Percentiles rank a stretch among this genome's conserved stretches.
Evolutionary conservation across 306 rosid species (phyloP).

Genomic region (Crataegus laevigata): DNA sequence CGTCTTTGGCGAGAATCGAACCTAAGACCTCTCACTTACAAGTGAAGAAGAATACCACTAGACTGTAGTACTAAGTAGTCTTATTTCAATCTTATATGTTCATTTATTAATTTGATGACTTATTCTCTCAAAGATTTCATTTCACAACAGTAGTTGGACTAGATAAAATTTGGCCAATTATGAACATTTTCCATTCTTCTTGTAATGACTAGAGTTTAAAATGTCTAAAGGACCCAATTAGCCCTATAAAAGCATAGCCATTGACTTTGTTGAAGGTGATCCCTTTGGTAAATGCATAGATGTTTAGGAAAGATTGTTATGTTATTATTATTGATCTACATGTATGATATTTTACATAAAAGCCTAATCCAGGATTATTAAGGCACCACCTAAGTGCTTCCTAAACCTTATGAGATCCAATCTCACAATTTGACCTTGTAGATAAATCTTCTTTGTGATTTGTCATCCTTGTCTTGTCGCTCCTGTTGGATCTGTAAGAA

Average conservation of each 20-base stretch:
- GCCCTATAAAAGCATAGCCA: background rate
- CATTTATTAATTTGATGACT: too few species aligned
- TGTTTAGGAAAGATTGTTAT: background rate
- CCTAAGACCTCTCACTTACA: too few species aligned
- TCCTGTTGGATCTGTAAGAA: slow-evolving; percentile 2
- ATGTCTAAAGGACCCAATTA: background rate
- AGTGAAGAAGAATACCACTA: too few species aligned
- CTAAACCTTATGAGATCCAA: slow-evolving; percentile 1
- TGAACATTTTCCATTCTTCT: background rate
- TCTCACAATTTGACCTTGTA: slow-evolving; percentile 5
- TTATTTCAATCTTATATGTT: too few species aligned
- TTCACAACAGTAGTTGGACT: too few species aligned
- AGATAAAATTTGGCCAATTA: background rate
- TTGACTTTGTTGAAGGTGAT: background rate
- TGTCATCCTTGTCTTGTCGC: background rate
- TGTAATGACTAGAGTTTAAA: background rate
- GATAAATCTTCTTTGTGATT: background rate
- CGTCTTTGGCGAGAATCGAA: too few species aligned
- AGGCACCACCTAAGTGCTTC: background rate
- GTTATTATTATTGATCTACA: background rate
- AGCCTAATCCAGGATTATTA: background rate
- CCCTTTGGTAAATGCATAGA: background rate
- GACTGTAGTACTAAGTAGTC: too few species aligned
- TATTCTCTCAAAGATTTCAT: too few species aligned
- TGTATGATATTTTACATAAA: background rate